Evolutionary conservation across 148 eudicot species (phyloP), one percentile per base, ranked within the genome.

Genomic region (Cornus kousa): DNA sequence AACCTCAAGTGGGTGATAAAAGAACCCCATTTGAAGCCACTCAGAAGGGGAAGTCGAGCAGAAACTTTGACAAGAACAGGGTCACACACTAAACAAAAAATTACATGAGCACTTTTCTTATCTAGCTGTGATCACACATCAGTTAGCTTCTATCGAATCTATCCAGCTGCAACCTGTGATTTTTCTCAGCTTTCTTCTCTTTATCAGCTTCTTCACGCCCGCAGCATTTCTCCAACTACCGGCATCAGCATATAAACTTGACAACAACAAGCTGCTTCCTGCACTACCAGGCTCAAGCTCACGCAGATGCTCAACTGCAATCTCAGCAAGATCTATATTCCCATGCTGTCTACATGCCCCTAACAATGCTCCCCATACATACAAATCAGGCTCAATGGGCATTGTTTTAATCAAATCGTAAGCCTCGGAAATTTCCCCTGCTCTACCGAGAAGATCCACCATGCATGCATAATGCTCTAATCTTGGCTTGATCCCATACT

Each of bases 381-480:
- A 93, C 39, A 81, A 73, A 78, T 93, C 95, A 50, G 91, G 91
- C 76, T 87, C 87, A 69, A 85, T 79, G 0, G 91, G 87, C 94
- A 92, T 92, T 12, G 53, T 73, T 59, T 90, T 79, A 24, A 92
- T 87, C 59, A 91, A 31, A 40, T 82, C 88, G 75, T 92, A 90
- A 12, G 98, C 95, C 72, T 92, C 91, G 0, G 12, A 64, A 76
- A 94, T 46, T 74, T 89, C 83, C 74, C 98, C 97, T 22, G 91
- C 93, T 82, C 87, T 83, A 13, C 97, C 95, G 35, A 92, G 74
- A 74, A 91, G 86, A 85, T 92, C 95, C 71, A 92, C 98, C 85
- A 92, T 79, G 57, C 93, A 94, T 3, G 97, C 98, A 23, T 92
- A 94, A 78, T 94, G 98, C 89, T 94, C 98, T 32, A 86, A 76